Percentiles rank a stretch among this genome's conserved stretches.
Conservation (phyloP, 2,329 filamentous ascomycete species). For the Aureobasidium sp. region DNA sequence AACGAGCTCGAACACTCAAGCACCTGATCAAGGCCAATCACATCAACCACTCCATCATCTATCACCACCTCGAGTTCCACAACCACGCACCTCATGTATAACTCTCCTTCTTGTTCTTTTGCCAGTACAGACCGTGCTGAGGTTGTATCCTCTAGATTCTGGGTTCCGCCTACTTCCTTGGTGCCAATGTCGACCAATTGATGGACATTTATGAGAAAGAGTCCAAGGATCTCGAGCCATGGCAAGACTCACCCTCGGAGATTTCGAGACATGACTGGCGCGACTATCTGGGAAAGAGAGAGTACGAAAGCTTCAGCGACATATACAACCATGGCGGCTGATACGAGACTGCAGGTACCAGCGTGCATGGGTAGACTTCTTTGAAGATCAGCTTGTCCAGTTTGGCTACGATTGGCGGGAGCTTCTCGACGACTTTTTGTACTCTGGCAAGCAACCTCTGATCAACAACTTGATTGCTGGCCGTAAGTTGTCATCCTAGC, state of each 20-base stretch:
- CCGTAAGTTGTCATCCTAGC: constrained; percentile 46
- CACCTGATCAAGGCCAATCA: constrained; percentile 90
- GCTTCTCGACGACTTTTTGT: constrained; percentile 69
- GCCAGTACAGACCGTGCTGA: constrained; percentile 15
- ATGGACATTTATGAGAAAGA: constrained; percentile 75
- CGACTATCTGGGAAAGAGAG: constrained; percentile 68
- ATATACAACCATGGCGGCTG: background rate
- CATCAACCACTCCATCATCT: constrained; percentile 77
- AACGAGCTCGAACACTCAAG: constrained; percentile 74
- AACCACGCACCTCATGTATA: constrained; percentile 74
- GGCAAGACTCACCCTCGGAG: constrained; percentile 78
- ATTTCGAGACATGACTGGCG: constrained; percentile 79
- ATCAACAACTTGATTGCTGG: constrained; percentile 74
- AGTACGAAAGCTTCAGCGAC: constrained; percentile 37
- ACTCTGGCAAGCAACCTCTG: constrained; percentile 65
- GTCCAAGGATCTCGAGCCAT: constrained; percentile 64
- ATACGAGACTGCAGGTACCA: constrained; percentile 54
- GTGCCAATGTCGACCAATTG: constrained; percentile 65
- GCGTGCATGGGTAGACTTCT: constrained; percentile 87
- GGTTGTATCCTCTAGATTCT: constrained; percentile 48
- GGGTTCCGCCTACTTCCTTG: constrained; percentile 77
- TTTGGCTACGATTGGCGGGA: constrained; percentile 78
- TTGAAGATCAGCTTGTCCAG: constrained; percentile 78
- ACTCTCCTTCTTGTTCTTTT: constrained; percentile 6
- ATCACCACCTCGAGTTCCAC: constrained; percentile 65